These are phyloP conservation scores for Rusavskia elegans DNA, from an alignment of 495 filamentous ascomycete genomes.

Conservation along the genomic window DNA sequence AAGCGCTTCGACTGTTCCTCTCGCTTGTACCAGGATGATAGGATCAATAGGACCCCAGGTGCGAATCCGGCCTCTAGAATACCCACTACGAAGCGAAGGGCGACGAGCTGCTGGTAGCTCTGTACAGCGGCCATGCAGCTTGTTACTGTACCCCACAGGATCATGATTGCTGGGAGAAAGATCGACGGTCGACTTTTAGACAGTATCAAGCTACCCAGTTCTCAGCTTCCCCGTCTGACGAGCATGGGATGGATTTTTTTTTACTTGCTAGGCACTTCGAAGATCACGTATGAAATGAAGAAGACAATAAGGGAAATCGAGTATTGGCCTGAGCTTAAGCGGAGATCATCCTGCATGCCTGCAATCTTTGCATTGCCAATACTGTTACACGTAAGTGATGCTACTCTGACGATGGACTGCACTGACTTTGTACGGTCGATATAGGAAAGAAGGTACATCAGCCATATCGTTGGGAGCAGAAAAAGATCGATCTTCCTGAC, in stretches of 20 bases:
- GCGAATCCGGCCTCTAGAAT: conserved; percentile 28
- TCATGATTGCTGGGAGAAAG: conserved; percentile 30
- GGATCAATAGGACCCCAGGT: conserved; percentile 28
- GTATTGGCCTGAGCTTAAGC: conserved; percentile 21
- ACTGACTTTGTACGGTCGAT: conserved; percentile 16
- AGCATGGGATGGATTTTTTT: background rate
- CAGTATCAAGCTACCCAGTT: conserved; percentile 22
- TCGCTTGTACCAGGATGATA: conserved; percentile 35
- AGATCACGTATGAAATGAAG: conserved; percentile 31
- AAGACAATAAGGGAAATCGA: conserved; percentile 24
- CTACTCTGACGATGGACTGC: background rate
- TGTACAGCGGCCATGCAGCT: conserved; percentile 28
- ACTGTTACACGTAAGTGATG: conserved; percentile 2
- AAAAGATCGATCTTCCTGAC: conserved; percentile 27
- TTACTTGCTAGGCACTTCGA: conserved; percentile 24
- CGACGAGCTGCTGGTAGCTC: conserved; percentile 26
- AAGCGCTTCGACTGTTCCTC: conserved; percentile 34
- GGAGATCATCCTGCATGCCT: conserved; percentile 26
- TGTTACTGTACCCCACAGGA: conserved; percentile 23
- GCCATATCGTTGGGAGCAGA: conserved; percentile 21
- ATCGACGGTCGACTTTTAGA: conserved; percentile 22
- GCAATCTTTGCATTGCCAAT: conserved; percentile 32
- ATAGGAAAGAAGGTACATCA: conserved; percentile 27
- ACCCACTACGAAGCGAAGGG: conserved; percentile 23
- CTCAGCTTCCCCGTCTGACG: no score